phyloP scores from a whole-genome alignment of 495 filamentous ascomycete species.

The Podospora didyma region DNA sequence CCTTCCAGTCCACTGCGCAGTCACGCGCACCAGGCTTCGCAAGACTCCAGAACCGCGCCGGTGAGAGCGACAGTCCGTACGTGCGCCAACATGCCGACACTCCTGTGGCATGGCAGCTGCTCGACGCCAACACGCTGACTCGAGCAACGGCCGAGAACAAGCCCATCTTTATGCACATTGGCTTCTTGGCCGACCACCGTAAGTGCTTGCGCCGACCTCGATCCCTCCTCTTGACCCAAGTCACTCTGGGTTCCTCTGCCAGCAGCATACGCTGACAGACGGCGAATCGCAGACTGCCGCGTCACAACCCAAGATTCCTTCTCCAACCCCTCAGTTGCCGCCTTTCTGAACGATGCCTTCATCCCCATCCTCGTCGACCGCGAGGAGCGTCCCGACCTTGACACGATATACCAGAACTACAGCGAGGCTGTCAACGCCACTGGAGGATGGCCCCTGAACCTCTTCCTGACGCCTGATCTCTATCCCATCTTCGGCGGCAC shows the following conservation, averaged over 20 bases:
- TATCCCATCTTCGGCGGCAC: conserved; percentile 95
- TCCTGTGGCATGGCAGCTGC: conserved; percentile 89
- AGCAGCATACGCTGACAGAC: conserved; percentile 8
- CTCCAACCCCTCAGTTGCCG: conserved; percentile 73
- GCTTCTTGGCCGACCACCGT: conserved; percentile 96
- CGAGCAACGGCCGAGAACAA: conserved; percentile 77
- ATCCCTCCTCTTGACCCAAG: too few relatives aligned
- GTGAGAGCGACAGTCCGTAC: conserved; percentile 76
- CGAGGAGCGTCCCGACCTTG: conserved; percentile 92
- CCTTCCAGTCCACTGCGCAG: neutral
- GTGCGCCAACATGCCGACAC: conserved; percentile 79
- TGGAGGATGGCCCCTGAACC: conserved; percentile 94
- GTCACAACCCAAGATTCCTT: conserved; percentile 95
- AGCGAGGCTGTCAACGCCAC: conserved; percentile 89
- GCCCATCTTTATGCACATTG: conserved; percentile 90
- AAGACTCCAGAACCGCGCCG: conserved; percentile 62
- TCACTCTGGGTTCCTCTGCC: neutral
- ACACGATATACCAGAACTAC: conserved; percentile 98
- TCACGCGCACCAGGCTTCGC: neutral
- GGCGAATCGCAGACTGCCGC: conserved; percentile 63
- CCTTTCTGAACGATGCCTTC: conserved; percentile 80
- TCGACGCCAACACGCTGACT: conserved; percentile 70
- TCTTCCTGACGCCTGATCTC: conserved; percentile 89
- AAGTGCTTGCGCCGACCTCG: conserved; percentile 24
- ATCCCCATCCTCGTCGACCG: conserved; percentile 92